Base-by-base conservation (phyloP, 106 monocot genomes). In the Dactylorhiza incarnata region DNA sequence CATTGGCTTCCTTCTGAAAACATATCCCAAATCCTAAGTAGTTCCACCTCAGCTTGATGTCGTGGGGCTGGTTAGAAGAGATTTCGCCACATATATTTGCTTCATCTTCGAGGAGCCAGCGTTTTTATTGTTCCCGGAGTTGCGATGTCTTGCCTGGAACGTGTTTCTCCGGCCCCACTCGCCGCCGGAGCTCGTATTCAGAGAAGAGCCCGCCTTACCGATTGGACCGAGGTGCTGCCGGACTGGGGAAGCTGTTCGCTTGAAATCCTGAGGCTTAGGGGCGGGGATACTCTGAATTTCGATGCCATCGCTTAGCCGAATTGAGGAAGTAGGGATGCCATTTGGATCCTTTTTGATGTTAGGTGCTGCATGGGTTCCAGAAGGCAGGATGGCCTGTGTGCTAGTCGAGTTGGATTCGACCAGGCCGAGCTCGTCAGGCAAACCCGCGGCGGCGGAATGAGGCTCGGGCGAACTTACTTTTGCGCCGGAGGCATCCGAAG, bases 81-180 rank as follows among this genome's bases (percentile, higher is more conserved):
- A 75, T 78, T 96, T 96, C n/a, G 93, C 93, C 25, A 96, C 95
- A 73, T 96, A 96, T 63, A 96, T 84, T 72, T 96, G 92, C 83
- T 96, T 96, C 79, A 96, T 76, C 78, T 87, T 96, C 12, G 84
- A 71, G 66, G 82, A 49, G 20, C 56, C 68, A 19, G 84, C 81
- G 74, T 66, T 85, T 82, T 84, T 92, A 22, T 95, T 90, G 7
- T 79, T 12, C 26, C 81, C 75, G 5, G 75, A 75, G 46, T 17
- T 48, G 45, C 76, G 85, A 63, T 84, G 87, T 75, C 84, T 89
- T 73, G 85, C 88, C 19, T 90, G 92, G 77, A 73, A 85, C 53
- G 85, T 84, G 20, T 61, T 62, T 72, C 89, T 76, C 3, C 87
- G 88, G 24, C 91, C 85, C 93, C 87, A 90, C n/a, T 96, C 95